phyloP scores from a whole-genome alignment of 331 rosid species.

The Quercus lobata region DNA sequence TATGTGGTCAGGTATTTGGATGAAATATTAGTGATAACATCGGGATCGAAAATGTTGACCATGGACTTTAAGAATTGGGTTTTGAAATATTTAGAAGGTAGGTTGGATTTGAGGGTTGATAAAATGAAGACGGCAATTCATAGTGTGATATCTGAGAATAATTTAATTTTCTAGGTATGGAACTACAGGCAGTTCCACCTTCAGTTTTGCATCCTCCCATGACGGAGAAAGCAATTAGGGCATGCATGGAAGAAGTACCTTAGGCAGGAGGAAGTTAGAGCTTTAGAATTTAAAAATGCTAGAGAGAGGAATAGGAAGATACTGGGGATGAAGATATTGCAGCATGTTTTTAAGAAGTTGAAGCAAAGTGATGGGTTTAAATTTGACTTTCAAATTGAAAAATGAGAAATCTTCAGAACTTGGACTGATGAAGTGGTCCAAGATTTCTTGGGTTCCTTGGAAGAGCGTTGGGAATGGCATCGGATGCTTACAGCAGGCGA shows the following conservation, averaged over 20 bases:
- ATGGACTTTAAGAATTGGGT: constrained; percentile 57
- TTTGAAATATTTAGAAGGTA: constrained; percentile 46
- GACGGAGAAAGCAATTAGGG: constrained; percentile 72
- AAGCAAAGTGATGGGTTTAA: constrained; percentile 49
- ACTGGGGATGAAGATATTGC: constrained; percentile 61
- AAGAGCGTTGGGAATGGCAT: constrained; percentile 72
- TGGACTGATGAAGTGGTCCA: constrained; percentile 71
- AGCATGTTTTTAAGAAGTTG: constrained; percentile 55
- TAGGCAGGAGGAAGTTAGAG: constrained; percentile 71
- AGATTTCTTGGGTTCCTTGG: constrained; percentile 51
- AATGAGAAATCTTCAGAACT: constrained; percentile 44
- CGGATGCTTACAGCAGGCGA: constrained; percentile 50
- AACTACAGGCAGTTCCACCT: constrained; percentile 63
- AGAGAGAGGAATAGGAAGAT: constrained; percentile 73
- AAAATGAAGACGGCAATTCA: constrained; percentile 55
- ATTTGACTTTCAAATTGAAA: constrained; percentile 52
- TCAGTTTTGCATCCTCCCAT: constrained; percentile 54
- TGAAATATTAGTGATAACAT: constrained; percentile 60
- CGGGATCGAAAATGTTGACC: constrained; percentile 46
- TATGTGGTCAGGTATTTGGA: constrained; percentile 79
- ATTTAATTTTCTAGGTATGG: constrained; percentile 75
- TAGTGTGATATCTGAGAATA: constrained; percentile 68
- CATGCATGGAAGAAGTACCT: constrained; percentile 72
- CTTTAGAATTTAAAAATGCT: constrained; percentile 63
- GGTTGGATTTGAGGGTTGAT: constrained; percentile 53